phyloP scores from a whole-genome alignment of 305 asterid genomes.

The Fraxinus albicans region DNA sequence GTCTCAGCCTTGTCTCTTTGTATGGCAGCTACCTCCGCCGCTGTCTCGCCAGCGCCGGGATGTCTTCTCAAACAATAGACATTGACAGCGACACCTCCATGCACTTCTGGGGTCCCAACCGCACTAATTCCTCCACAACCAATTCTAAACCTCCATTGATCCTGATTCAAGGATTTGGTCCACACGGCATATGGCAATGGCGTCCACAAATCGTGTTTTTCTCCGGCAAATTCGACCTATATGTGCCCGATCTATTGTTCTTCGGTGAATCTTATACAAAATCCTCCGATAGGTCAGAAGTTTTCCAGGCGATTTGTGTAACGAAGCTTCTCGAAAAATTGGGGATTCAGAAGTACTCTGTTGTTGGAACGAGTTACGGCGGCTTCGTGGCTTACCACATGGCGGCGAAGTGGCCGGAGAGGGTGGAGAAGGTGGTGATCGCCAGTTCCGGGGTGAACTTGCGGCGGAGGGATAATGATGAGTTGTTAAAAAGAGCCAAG shows the following conservation, averaged over 20 bases:
- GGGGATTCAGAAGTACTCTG: conserved; percentile 38
- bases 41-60: conserved; percentile 48
- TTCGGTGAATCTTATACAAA: conserved; percentile 56
- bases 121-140: conserved; percentile 14
- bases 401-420: conserved; percentile 65
- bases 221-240: conserved; percentile 47
- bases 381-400: conserved; percentile 73
- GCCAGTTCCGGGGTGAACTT: conserved; percentile 76
- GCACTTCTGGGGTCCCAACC: conserved; percentile 68
- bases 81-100: conserved; percentile 61
- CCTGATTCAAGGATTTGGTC: conserved; percentile 81
- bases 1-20: conserved; percentile 59
- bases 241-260: conserved; percentile 65
- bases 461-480: conserved; percentile 45
- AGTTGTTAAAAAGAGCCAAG: conserved; percentile 45
- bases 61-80: conserved; percentile 41
- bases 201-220: conserved; percentile 54
- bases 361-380: conserved; percentile 80
- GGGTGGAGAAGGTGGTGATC: conserved; percentile 75
- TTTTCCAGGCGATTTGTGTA: conserved; percentile 61
- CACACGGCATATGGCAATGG: conserved; percentile 76
- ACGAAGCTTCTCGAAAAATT: conserved; percentile 44
- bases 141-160: conserved; percentile 50
- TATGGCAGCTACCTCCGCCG: conserved; percentile 52
- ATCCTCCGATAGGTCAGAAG: conserved; percentile 57